Evolutionary conservation across 2,329 filamentous ascomycete species (phyloP).

Genomic region (Chalara sp.): DNA sequence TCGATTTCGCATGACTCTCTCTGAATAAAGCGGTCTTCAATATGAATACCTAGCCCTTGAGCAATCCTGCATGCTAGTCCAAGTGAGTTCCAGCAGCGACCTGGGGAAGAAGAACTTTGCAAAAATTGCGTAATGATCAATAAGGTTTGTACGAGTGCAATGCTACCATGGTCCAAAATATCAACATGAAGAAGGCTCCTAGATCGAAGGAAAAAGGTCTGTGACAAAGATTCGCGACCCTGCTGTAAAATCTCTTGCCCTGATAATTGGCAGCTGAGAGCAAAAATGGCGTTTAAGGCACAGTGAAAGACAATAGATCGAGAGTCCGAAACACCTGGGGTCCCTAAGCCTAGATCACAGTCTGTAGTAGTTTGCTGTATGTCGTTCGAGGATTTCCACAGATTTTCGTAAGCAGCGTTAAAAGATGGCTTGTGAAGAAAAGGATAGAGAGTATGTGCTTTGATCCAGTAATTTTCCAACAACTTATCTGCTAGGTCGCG

Average conservation of each 20-base stretch:
- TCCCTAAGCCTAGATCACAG: background rate
- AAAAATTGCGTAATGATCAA: constrained; percentile 7
- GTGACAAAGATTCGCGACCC: background rate
- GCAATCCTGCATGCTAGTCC: background rate
- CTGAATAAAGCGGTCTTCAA: background rate
- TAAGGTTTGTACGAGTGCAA: constrained; percentile 7
- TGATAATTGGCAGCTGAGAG: constrained; percentile 3
- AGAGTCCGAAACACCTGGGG: background rate
- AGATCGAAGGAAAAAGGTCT: constrained; percentile 3
- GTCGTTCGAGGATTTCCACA: background rate
- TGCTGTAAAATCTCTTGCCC: background rate
- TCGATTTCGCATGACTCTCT: background rate
- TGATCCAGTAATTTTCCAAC: background rate
- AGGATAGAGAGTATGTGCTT: background rate
- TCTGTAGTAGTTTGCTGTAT: background rate
- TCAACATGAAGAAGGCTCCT: constrained; percentile 3
- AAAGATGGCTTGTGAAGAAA: background rate
- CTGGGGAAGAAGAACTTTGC: constrained; percentile 5
- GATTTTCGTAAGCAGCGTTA: background rate
- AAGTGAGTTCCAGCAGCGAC: background rate
- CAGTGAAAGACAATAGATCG: constrained; percentile 1
- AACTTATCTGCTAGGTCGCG: background rate
- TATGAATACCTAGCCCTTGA: background rate
- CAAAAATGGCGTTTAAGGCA: constrained; percentile 6
- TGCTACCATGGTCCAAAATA: constrained; percentile 3